A percentile compares a stretch with the other conserved stretches of the same genome.
Conservation (phyloP, 768 basidiomycete species). For the Leccinum sublutescens region DNA sequence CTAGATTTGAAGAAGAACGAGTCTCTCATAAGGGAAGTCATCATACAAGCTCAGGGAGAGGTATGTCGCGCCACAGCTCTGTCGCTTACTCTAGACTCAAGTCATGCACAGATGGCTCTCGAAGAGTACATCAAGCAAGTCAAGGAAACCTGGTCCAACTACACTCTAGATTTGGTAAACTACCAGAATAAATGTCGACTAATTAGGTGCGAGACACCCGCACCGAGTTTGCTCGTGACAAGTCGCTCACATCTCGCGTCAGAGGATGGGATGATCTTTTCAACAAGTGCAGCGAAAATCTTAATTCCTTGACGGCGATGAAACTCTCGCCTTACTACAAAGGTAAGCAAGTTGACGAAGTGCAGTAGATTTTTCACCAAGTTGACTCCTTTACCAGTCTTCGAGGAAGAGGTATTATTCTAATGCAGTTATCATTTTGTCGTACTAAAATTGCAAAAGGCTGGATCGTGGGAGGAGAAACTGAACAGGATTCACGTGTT, state of each 20-base stretch:
- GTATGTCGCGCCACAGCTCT: constrained; percentile 36
- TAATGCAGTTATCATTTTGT: background rate
- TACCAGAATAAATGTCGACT: constrained; percentile 99
- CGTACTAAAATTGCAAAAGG: constrained; percentile 38
- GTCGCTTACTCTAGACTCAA: constrained; percentile 9
- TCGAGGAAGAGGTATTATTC: constrained; percentile 74
- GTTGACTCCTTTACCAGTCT: constrained; percentile 48
- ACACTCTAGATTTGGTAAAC: constrained; percentile 93
- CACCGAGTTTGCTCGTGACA: background rate
- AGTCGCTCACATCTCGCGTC: constrained; percentile 12
- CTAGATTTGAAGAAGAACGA: constrained; percentile 96
- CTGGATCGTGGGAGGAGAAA: constrained; percentile 94
- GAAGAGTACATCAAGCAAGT: constrained; percentile 97
- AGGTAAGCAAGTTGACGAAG: constrained; percentile 44
- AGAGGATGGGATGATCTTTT: constrained; percentile 98
- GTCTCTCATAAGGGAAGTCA: constrained; percentile 86
- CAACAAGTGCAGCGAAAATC: constrained; percentile 94
- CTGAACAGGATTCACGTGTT: constrained; percentile 94
- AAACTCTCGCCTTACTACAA: constrained; percentile 98
- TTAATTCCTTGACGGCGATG: constrained; percentile 96
- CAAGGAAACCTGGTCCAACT: constrained; percentile 95
- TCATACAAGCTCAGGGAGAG: constrained; percentile 97
- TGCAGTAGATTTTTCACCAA: background rate
- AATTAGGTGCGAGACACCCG: constrained; percentile 56
- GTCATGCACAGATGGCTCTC: constrained; percentile 72